phyloP scores from a whole-genome alignment of 148 eudicot species.

The Selenicereus undatus region DNA sequence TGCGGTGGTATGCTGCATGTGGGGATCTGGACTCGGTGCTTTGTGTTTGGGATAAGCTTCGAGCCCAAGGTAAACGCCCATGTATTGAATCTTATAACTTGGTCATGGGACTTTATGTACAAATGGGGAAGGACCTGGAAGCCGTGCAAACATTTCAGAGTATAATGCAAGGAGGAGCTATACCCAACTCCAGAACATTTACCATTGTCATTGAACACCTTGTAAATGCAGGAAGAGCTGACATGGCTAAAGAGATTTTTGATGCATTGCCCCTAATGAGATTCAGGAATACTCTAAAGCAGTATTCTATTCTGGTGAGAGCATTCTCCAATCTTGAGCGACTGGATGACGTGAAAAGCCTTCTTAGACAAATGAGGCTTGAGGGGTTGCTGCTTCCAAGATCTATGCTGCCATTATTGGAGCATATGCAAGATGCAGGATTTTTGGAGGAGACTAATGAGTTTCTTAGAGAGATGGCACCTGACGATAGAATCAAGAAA shows the following conservation, averaged over 20 bases:
- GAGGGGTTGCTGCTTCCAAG: constrained; percentile 69
- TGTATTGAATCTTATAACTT: constrained; percentile 67
- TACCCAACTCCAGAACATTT: constrained; percentile 81
- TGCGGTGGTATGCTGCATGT: constrained; percentile 66
- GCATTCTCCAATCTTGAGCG: constrained; percentile 43
- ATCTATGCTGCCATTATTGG: constrained; percentile 54
- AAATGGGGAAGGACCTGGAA: constrained; percentile 49
- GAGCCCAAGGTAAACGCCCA: constrained; percentile 41
- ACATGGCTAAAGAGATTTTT: constrained; percentile 53
- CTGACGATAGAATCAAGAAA: constrained; percentile 64
- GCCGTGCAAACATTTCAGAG: constrained; percentile 53
- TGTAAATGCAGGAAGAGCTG: constrained; percentile 44
- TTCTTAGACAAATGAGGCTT: constrained; percentile 59
- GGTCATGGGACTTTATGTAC: constrained; percentile 64
- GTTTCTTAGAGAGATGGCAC: constrained; percentile 50
- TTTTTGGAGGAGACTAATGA: constrained; percentile 50
- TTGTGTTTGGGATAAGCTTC: constrained; percentile 60
- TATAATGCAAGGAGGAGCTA: constrained; percentile 56
- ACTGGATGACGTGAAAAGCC: constrained; percentile 47
- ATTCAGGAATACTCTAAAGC: constrained; percentile 63
- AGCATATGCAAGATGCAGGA: constrained; percentile 55
- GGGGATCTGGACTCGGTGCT: constrained; percentile 63
- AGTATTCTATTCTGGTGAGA: constrained; percentile 54
- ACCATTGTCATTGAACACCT: constrained; percentile 84
- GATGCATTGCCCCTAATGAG: constrained; percentile 62